Conservation (phyloP, 192 early-diverging fungal species). For the Coemansia sp. region DNA sequence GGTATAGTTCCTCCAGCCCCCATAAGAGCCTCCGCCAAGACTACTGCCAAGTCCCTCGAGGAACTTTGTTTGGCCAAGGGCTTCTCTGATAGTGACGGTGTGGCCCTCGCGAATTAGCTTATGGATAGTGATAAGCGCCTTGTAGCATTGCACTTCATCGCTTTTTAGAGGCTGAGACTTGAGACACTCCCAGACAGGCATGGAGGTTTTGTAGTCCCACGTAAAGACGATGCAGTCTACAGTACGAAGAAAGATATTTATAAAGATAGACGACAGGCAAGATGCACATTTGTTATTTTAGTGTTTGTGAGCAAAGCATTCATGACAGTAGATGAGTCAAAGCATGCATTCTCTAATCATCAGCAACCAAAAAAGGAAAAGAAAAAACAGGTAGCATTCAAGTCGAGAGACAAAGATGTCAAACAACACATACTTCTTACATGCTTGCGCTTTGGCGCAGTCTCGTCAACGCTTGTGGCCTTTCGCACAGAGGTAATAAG, state of each 20-base stretch:
- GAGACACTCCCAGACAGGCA: conserved; percentile 82
- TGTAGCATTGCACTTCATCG: conserved; percentile 96
- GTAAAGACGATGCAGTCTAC: conserved; percentile 86
- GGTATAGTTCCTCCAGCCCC: conserved; percentile 67
- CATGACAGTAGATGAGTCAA: neutral
- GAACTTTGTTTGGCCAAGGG: conserved; percentile 76
- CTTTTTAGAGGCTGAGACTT: conserved; percentile 84
- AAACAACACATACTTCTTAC: conserved; percentile 56
- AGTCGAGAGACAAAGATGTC: neutral
- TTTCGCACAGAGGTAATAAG: conserved; percentile 88
- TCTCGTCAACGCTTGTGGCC: conserved; percentile 84
- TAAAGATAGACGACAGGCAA: neutral
- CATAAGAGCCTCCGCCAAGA: conserved; percentile 34
- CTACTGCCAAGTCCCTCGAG: conserved; percentile 69
- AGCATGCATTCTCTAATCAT: too few species aligned
- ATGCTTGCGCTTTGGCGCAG: conserved; percentile 97
- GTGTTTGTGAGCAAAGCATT: neutral
- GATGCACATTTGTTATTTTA: neutral
- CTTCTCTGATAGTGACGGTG: conserved; percentile 78
- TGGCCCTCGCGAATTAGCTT: conserved; percentile 95
- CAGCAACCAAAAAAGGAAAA: too few species aligned
- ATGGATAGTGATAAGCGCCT: conserved; percentile 90
- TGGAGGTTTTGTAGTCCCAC: conserved; percentile 86
- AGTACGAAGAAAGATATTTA: neutral
- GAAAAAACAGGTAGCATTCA: too few species aligned